Evolutionary conservation across 306 rosid species (phyloP).

Genomic region (Acacia crassicarpa): DNA sequence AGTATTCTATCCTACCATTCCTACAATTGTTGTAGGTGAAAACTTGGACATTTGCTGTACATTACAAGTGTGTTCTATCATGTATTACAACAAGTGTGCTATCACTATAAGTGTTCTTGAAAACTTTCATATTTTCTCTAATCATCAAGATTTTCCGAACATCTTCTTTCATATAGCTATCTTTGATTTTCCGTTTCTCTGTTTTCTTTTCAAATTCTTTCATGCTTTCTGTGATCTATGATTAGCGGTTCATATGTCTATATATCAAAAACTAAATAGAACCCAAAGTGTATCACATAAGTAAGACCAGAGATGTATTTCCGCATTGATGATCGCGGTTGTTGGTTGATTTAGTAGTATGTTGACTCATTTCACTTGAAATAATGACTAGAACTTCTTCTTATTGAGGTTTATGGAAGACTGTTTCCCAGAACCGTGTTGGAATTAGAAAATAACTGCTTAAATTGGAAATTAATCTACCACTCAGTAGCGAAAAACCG

Average conservation of each 20-base stretch:
- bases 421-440: background rate
- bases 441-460: background rate
- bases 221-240: background rate
- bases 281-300: background rate
- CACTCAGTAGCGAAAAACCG: background rate
- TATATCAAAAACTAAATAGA: too few species aligned
- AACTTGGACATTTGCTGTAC: too few species aligned
- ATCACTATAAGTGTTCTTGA: too few species aligned
- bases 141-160: background rate
- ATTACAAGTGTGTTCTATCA: too few species aligned
- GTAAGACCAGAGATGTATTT: background rate
- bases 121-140: too few species aligned
- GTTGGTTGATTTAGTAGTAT: background rate
- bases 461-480: background rate
- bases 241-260: background rate
- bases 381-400: background rate
- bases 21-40: too few species aligned
- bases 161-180: background rate
- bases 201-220: background rate
- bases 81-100: too few species aligned
- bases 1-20: too few species aligned
- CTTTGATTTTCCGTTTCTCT: background rate
- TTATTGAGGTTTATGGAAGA: background rate
- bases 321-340: background rate
- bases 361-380: background rate